Base-by-base conservation (phyloP, 306 rosid genomes). In the Vachellia pachyceras region DNA sequence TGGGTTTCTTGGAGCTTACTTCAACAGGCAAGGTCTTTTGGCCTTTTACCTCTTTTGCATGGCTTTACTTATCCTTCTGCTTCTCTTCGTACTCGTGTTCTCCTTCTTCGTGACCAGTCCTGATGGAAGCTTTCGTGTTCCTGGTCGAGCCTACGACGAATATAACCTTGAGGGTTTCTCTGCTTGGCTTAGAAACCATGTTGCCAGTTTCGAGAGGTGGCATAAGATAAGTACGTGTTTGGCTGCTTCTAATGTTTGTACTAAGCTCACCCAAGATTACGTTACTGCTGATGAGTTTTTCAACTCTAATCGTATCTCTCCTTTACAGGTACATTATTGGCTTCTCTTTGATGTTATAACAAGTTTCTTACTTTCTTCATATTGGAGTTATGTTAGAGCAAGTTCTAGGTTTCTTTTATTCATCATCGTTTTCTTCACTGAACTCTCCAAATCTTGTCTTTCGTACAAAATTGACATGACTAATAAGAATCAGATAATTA, bases 1-100 rank as follows among this genome's bases (percentile, higher is more conserved):
- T 9, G 99, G 99, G 68, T 95, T 95, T 66, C 84, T 93, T 10
- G 99, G 99, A 63, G 92, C 99, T 7, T 93, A 88, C 79, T 89
- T 91, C 86, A 89, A 93, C 91, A 91, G 80, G 45, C 92, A 85
- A 73, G 90, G 94, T 8, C 90, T 95, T 6, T 64, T 95, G 11
- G 98, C 96, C 12, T 82, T 95, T 37, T 93, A 93, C 90, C 98
- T 95, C 52, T 88, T 88, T 86, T 80, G 74, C 75, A 95, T 95
- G 99, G 98, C 98, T 0, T 65, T 87, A 5, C 94, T 95, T 80
- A 90, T 95, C 37, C 81, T 37, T 20, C 72, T 90, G 23, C 87
- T 95, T 46, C 94, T 93, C 42, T 6, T 89, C 14, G 23, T 95
- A 36, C 97, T 95, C 14, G 84, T 92, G 11, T 90, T 91, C 66